phyloP scores from a whole-genome alignment of 768 basidiomycete species.

The Ephemerocybe angulata region DNA sequence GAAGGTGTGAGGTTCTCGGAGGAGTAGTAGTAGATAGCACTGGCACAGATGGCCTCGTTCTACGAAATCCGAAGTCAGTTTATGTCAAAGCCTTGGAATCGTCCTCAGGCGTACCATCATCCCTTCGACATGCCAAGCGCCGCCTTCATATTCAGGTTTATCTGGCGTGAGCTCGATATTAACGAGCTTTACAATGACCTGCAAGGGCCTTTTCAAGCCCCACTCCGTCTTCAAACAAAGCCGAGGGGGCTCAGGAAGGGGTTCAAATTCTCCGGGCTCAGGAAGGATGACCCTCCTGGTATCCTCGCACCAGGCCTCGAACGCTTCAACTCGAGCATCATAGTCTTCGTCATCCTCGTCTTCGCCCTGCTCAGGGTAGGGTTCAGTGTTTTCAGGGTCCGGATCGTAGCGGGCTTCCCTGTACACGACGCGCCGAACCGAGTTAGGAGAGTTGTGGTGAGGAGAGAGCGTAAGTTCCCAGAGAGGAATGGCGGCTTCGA shows the following conservation, averaged over 20 bases:
- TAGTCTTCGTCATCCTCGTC: neutral
- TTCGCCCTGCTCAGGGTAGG: neutral
- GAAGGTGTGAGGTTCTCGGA: conserved; percentile 29
- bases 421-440: neutral
- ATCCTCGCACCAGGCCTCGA: neutral
- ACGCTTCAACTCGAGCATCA: neutral
- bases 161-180: conserved; percentile 17
- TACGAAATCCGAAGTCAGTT: conserved; percentile 18
- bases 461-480: conserved; percentile 25
- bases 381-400: neutral
- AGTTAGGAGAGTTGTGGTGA: neutral
- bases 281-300: neutral
- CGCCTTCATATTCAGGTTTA: conserved; percentile 14
- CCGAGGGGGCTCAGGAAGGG: neutral
- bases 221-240: conserved; percentile 10
- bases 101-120: conserved; percentile 11
- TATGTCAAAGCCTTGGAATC: conserved; percentile 4
- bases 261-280: neutral
- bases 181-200: conserved; percentile 19
- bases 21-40: conserved; percentile 25
- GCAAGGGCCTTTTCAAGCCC: conserved; percentile 6
- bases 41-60: conserved; percentile 25
- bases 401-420: neutral
- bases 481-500: conserved; percentile 24
- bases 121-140: conserved; percentile 18